Evolutionary conservation across 352 stramenopile species (phyloP).

Genomic region (Pythium dissimile): DNA sequence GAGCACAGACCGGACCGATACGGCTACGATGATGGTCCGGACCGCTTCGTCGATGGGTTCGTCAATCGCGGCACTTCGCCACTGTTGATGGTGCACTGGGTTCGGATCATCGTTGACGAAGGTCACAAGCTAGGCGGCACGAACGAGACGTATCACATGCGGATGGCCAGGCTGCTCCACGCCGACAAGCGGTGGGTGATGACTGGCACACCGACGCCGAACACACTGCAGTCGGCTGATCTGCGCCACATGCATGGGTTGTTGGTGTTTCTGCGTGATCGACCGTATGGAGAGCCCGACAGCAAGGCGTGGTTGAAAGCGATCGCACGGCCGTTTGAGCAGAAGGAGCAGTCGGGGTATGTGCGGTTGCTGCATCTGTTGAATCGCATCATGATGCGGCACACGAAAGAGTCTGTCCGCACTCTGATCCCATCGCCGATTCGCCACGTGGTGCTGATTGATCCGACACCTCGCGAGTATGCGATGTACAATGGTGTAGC

Average conservation of each 20-base stretch:
- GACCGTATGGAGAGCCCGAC: slow-evolving; percentile 75
- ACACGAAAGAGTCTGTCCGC: slow-evolving; percentile 91
- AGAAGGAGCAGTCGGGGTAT: slow-evolving; percentile 48
- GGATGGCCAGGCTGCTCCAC: slow-evolving; percentile 77
- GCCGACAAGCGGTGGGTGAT: slow-evolving; percentile 94
- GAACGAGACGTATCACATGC: slow-evolving; percentile 61
- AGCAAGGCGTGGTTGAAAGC: slow-evolving; percentile 74
- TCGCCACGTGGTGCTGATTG: slow-evolving; percentile 39
- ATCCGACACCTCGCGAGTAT: slow-evolving; percentile 67
- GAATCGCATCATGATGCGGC: slow-evolving; percentile 92
- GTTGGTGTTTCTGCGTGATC: slow-evolving; percentile 88
- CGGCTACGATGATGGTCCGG: slow-evolving; percentile 47
- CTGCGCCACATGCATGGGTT: slow-evolving; percentile 90
- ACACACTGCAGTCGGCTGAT: slow-evolving; percentile 79
- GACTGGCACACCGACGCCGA: slow-evolving; percentile 95
- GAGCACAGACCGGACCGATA: slow-evolving; percentile 60
- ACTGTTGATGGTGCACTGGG: slow-evolving; percentile 66
- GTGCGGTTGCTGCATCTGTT: slow-evolving; percentile 82
- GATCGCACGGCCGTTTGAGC: slow-evolving; percentile 72
- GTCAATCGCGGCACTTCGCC: slow-evolving; percentile 49
- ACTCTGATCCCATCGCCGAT: slow-evolving; percentile 39
- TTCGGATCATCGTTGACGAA: slow-evolving; percentile 95
- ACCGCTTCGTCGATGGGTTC: slow-evolving; percentile 58
- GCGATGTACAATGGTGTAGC: slow-evolving; percentile 71
- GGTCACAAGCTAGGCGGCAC: slow-evolving; percentile 90